Evolutionary conservation across 2,329 filamentous ascomycete genomes (phyloP), one percentile per base, ranked within the genome.

Genomic region (Ophiostoma ips): DNA sequence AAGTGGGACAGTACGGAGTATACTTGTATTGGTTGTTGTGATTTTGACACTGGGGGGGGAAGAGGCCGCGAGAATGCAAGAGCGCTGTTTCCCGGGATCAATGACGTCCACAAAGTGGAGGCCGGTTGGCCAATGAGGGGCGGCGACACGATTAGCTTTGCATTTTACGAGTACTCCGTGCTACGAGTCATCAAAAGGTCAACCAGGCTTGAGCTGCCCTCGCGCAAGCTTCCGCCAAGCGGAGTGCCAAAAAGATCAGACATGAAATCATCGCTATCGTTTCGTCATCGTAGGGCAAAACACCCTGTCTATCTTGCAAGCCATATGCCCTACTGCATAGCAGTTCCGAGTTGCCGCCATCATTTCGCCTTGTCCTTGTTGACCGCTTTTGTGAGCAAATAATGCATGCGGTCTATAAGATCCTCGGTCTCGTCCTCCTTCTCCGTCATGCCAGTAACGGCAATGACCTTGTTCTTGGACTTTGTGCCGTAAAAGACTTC

Each of bases 381-480:
- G 16, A 33, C 43, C 12, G 53, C 54, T 16, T 51, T 31, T 2
- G 44, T 21, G 18, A 58, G 33, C 12, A 55, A 43, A 11, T 19
- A 24, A 9, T 34, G 49, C 28, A 55, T 50, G 9, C 46, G 53
- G 13, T 52, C 52, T 7, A 54, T 21, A 18, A 51, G 19, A 30
- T 51, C 45, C 12, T 41, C 48, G 3, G 46, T 18, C 30, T 49
- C 35, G 28, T 49, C 46, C 10, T 49, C 53, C 2, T 47, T 16
- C 35, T 52, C 51, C 9, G 30, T 16, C 48, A 55, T 47, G 21
- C 66, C 67, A 9, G 50, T 60, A 7, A 73, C 50, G 3, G 69
- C 64, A 12, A 84, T 62, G 0, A 72, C 80, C 64, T 87, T 87
- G 40, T 81, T 75, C 51, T 75, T 71, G 18, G 76, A 79, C 61